These are phyloP conservation scores for Colletotrichum tabaci DNA, from an alignment of 2,329 filamentous ascomycete genomes.

Conservation along the genomic window DNA sequence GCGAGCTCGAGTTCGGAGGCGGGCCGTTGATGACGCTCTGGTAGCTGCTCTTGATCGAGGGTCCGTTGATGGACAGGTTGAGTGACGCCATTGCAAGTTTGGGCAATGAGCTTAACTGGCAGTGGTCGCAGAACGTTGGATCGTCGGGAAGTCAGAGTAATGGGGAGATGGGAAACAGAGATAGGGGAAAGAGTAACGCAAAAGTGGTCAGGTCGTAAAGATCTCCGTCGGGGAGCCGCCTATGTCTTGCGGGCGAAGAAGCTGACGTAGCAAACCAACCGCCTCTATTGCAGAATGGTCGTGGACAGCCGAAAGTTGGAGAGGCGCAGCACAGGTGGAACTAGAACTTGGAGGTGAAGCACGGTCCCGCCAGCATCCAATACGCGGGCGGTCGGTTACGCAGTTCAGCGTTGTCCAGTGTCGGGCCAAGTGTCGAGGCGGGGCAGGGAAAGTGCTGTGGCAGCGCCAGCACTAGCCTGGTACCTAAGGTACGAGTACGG, in stretches of 20 bases:
- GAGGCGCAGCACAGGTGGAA: constrained; percentile 43
- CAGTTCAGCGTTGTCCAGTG: constrained; percentile 30
- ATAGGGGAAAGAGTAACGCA: constrained; percentile 1
- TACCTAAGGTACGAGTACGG: constrained; percentile 28
- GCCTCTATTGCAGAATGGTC: constrained; percentile 36
- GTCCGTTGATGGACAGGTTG: constrained; percentile 84
- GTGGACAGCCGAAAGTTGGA: constrained; percentile 35
- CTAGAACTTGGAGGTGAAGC: constrained; percentile 43
- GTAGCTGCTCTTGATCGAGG: constrained; percentile 88
- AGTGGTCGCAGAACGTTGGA: constrained; percentile 28
- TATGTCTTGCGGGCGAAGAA: constrained; percentile 40
- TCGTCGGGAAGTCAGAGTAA: constrained; percentile 17
- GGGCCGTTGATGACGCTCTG: constrained; percentile 70
- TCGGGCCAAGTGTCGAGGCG: constrained; percentile 38
- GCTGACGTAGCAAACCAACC: constrained; percentile 44
- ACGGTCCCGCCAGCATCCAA: constrained; percentile 39
- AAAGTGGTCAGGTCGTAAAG: constrained; percentile 31
- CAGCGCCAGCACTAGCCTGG: constrained; percentile 10
- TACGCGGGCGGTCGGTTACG: constrained; percentile 38
- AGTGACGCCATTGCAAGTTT: constrained; percentile 78
- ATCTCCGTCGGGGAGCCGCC: constrained; percentile 37
- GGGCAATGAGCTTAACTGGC: constrained; percentile 44
- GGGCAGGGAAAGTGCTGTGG: constrained; percentile 36
- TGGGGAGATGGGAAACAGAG: constrained; percentile 16
- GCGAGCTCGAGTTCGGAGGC: constrained; percentile 72